A percentile compares a stretch with the other conserved stretches of the same genome.
These are phyloP conservation scores for Nitzschia putrida DNA, from an alignment of 108 stramenopile species.

Conservation along the genomic window DNA sequence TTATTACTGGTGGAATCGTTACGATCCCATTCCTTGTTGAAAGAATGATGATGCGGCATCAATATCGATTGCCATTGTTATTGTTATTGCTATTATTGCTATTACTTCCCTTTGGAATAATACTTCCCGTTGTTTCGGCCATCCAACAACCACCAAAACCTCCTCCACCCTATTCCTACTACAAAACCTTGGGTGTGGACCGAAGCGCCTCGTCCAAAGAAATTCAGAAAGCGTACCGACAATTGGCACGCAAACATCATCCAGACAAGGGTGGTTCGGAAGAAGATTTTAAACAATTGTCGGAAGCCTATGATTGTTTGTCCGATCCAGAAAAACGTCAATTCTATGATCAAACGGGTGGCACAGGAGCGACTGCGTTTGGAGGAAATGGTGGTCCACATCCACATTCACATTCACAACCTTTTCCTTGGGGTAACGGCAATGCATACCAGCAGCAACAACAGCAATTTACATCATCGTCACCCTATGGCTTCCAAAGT, in stretches of 20 bases:
- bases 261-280: conserved; percentile 74
- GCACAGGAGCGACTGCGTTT: conserved; percentile 74
- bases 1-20: no score
- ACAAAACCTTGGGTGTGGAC: conserved; percentile 81
- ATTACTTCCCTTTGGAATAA: no score
- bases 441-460: neutral
- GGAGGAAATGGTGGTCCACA: neutral
- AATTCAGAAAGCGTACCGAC: conserved; percentile 84
- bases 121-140: no score
- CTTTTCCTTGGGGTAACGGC: no score
- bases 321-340: conserved; percentile 88
- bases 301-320: conserved; percentile 91
- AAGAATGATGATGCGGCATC: no score
- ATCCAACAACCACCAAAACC: neutral
- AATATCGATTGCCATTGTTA: no score
- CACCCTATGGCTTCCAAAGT: conserved; percentile 13
- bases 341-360: conserved; percentile 93
- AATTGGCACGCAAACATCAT: conserved; percentile 48
- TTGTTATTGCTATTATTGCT: no score
- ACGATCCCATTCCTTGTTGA: no score
- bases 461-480: neutral
- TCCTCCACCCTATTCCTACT: conserved; percentile 41
- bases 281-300: conserved; percentile 90
- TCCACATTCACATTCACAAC: no score
- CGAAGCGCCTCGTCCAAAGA: conserved; percentile 59